phyloP scores from a whole-genome alignment of 108 stramenopile species.

The Cyclostephanos tholiformis region DNA sequence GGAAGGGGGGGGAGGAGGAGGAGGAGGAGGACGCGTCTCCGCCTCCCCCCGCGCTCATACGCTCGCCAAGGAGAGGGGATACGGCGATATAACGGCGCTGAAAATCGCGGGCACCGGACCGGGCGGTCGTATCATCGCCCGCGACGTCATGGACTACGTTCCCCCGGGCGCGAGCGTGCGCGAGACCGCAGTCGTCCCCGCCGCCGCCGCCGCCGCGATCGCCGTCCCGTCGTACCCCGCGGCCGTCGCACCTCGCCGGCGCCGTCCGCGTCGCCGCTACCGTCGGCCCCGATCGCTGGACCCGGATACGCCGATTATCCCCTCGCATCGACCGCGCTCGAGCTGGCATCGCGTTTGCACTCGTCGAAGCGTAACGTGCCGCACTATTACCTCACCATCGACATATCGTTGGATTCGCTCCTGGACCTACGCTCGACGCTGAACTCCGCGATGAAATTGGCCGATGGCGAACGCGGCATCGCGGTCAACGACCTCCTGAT shows the following conservation, averaged over 20 bases:
- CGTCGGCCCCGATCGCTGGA: conserved; percentile 34
- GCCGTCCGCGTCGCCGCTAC: conserved; percentile 18
- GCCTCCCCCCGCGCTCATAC: conserved; percentile 92
- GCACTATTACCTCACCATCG: conserved; percentile 96
- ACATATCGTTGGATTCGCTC: conserved; percentile 83
- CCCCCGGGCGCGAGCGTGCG: conserved; percentile 52
- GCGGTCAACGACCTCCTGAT: conserved; percentile 92
- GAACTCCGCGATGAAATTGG: conserved; percentile 59
- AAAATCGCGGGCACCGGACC: conserved; percentile 87
- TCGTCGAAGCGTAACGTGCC: conserved; percentile 91
- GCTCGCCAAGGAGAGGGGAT: conserved; percentile 85
- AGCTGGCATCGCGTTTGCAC: conserved; percentile 78
- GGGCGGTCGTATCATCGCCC: conserved; percentile 93
- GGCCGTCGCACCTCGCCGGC: conserved; percentile 23
- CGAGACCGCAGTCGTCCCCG: too few species aligned
- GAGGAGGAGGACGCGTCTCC: conserved; percentile 82
- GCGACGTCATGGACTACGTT: conserved; percentile 89
- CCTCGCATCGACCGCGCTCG: conserved; percentile 69
- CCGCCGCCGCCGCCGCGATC: conserved; percentile 20
- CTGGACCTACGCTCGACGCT: conserved; percentile 80
- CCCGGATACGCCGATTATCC: conserved; percentile 57
- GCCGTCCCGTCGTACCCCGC: conserved; percentile 31
- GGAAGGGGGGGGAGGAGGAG: too few species aligned
- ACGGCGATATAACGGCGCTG: conserved; percentile 68
- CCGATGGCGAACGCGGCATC: conserved; percentile 69